Evolutionary conservation across 306 rosid genomes (phyloP), one percentile per base, ranked within the genome.

Genomic region (Cicer cuneatum): DNA sequence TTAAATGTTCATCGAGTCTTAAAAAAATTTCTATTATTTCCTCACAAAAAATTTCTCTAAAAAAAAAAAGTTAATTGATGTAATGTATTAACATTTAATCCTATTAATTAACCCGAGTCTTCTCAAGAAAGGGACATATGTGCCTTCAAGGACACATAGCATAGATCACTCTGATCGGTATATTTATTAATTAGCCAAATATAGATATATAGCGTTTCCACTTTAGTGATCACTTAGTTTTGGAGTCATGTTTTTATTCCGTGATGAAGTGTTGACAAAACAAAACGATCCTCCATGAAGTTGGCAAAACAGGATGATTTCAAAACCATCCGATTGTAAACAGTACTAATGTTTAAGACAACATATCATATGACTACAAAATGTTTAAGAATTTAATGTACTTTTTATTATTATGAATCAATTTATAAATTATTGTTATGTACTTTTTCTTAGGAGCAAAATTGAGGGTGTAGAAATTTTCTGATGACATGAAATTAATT

Each of bases 181-280:
- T 46, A 35, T 43, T 42, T 43, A 24, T 11, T 39, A 21, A 66
- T 18, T 24, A 4, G 10, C 54, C 66, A 39, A 58, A 7, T 11
- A 67, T 60, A 16, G 6, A 51, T n/a, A 11, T 24, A 2, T 73
- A 45, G 51, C 39, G 52, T 73, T 80, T 69, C 42, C 40, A 69
- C 62, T 61, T 33, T 7, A 61, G 59, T 51, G 52, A 18, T 57
- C 57, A 10, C 60, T 41, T 15, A 7, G 21, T 29, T 40, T 48
- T 59, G 21, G 43, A 16, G 4, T 14, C 47, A 47, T 80, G 41
- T 42, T 52, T 75, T 73, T 71, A 42, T 37, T 19, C 57, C 52
- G 16, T 18, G 70, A 66, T 18, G 70, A 66, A 58, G 40, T 58
- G 40, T 58, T 66, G 75, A 67, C 70, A 66, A 39, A 9, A 57